Conservation (phyloP, 805 yeast genomes). For the Teunomyces panamensis region DNA sequence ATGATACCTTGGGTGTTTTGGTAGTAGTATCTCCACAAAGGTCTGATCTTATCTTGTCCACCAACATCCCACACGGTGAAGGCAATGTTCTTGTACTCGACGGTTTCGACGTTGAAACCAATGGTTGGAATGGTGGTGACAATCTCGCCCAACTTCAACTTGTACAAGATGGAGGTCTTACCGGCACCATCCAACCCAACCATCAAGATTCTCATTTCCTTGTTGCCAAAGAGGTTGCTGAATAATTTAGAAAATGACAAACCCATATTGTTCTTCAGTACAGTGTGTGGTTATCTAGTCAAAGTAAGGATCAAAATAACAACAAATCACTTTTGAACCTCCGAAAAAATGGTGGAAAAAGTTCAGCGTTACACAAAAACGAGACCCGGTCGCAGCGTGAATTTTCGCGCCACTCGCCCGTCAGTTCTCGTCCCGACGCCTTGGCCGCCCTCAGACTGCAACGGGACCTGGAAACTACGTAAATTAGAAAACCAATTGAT, state of each 20-base stretch:
- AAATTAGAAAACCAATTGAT: too few relatives aligned
- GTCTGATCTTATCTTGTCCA: slow-evolving; percentile 44
- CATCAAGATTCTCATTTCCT: slow-evolving; percentile 44
- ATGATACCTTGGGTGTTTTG: slow-evolving; percentile 44
- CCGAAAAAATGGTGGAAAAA: slow-evolving; percentile 4
- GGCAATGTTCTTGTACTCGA: slow-evolving; percentile 41
- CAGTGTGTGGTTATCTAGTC: slow-evolving; percentile 3
- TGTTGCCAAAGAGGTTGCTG: slow-evolving; percentile 40
- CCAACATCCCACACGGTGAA: slow-evolving; percentile 46
- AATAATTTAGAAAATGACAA: slow-evolving; percentile 39
- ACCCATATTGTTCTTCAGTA: slow-evolving; percentile 25
- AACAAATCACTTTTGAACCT: slow-evolving; percentile 4
- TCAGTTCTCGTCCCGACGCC: too few relatives aligned
- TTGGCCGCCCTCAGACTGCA: too few relatives aligned
- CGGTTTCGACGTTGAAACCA: slow-evolving; percentile 44
- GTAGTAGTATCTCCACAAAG: slow-evolving; percentile 44
- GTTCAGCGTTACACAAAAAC: slow-evolving; percentile 1
- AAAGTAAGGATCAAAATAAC: slow-evolving; percentile 5
- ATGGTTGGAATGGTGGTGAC: slow-evolving; percentile 44
- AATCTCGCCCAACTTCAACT: slow-evolving; percentile 41
- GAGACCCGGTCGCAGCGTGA: too few relatives aligned
- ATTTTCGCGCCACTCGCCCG: too few relatives aligned
- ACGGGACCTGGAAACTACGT: too few relatives aligned
- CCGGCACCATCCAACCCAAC: slow-evolving; percentile 45
- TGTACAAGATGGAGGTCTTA: slow-evolving; percentile 41